phyloP scores from a whole-genome alignment of 306 rosid species.

The Carpinus viminea region DNA sequence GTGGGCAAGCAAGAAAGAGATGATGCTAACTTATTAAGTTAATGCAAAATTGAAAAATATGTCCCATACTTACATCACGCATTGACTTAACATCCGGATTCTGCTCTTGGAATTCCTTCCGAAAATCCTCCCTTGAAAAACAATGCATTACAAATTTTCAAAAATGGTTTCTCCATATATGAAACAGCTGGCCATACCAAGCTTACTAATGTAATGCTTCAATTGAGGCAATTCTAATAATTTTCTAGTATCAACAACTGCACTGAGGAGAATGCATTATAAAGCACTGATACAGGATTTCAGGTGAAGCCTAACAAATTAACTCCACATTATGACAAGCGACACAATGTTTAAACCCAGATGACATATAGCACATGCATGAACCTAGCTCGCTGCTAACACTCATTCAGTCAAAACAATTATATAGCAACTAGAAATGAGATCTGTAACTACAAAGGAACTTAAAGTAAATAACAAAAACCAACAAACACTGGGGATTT shows the following conservation, averaged over 20 bases:
- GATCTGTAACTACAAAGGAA: too few species aligned
- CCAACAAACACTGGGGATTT: too few species aligned
- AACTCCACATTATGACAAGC: not conserved
- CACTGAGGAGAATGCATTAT: constrained; percentile 6
- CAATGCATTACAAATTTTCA: constrained; percentile 27
- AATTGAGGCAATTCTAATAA: constrained; percentile 3
- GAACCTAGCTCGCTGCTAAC: too few species aligned
- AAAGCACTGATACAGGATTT: constrained; percentile 9
- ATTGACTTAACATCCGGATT: constrained; percentile 86
- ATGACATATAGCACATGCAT: not conserved
- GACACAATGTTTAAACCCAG: not conserved
- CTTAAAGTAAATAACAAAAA: too few species aligned
- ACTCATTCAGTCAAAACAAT: too few species aligned
- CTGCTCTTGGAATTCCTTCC: constrained; percentile 78
- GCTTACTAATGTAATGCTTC: constrained; percentile 8
- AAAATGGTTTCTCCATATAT: constrained; percentile 16
- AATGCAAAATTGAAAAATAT: constrained; percentile 3
- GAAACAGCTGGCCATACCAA: constrained; percentile 22
- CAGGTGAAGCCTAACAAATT: not conserved
- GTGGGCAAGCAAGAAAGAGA: not conserved
- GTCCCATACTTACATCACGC: constrained; percentile 67
- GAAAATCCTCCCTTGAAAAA: constrained; percentile 81
- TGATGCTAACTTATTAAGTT: not conserved
- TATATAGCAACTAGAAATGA: too few species aligned
- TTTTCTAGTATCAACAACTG: constrained; percentile 17